A percentile compares a stretch with the other conserved stretches of the same genome.
These are phyloP conservation scores for Aspergillus baeticus DNA, from an alignment of 495 filamentous ascomycete genomes.

Conservation along the genomic window DNA sequence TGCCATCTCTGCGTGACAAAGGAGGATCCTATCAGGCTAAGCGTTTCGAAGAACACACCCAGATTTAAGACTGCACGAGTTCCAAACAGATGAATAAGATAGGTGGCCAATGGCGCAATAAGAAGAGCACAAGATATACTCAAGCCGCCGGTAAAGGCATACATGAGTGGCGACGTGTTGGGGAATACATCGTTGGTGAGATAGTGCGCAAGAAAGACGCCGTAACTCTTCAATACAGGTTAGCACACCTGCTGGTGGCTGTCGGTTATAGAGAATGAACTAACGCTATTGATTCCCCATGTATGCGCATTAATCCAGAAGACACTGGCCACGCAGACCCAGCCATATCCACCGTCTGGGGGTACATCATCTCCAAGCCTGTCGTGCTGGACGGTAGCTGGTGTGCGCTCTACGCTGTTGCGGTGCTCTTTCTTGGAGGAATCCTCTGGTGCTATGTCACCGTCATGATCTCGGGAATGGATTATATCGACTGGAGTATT, in stretches of 20 bases:
- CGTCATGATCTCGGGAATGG: slow-evolving; percentile 28
- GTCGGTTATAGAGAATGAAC: too few species aligned
- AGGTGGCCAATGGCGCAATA: slow-evolving; percentile 63
- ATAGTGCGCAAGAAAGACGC: slow-evolving; percentile 72
- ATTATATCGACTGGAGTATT: slow-evolving; percentile 38
- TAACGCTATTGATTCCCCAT: slow-evolving; percentile 54
- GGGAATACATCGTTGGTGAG: slow-evolving; percentile 58
- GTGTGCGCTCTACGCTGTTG: slow-evolving; percentile 13
- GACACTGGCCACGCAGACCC: slow-evolving; percentile 50
- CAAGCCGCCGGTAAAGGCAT: slow-evolving; percentile 73
- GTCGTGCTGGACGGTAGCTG: slow-evolving; percentile 4
- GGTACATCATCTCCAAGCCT: slow-evolving; percentile 38
- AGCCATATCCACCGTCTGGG: slow-evolving; percentile 56
- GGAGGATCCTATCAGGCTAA: slow-evolving; percentile 62
- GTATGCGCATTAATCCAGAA: slow-evolving; percentile 57
- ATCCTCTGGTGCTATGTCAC: slow-evolving; percentile 6
- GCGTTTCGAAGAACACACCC: slow-evolving; percentile 59
- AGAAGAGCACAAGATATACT: slow-evolving; percentile 65
- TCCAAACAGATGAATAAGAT: slow-evolving; percentile 51
- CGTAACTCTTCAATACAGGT: slow-evolving; percentile 44
- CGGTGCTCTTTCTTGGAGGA: slow-evolving; percentile 1
- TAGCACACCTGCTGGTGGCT: slow-evolving; percentile 10
- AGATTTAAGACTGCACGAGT: slow-evolving; percentile 57
- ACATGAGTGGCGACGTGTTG: slow-evolving; percentile 56
- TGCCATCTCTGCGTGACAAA: slow-evolving; percentile 72